A percentile compares a stretch with the other conserved stretches of the same genome.
Evolutionary conservation across 345 rosid genomes (phyloP).

Genomic region (Carallia brachiata): DNA sequence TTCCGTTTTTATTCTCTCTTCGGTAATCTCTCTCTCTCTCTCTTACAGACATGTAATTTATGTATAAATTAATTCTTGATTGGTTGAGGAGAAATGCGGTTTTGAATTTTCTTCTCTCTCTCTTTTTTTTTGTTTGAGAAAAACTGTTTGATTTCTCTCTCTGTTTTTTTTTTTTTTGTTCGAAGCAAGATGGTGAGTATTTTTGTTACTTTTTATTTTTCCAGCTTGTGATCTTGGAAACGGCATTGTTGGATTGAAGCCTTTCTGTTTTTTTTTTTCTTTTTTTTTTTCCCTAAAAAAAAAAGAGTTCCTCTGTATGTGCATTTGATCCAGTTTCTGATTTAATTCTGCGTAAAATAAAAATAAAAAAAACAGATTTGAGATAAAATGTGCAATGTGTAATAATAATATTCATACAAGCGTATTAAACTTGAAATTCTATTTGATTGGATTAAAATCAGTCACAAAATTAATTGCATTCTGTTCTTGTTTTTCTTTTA

Average conservation of each 20-base stretch:
- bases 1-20: neutral
- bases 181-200: neutral
- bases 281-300: too few relatives aligned
- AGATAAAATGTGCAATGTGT: too few relatives aligned
- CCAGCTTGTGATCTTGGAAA: too few relatives aligned
- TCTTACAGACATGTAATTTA: neutral
- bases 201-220: neutral
- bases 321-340: neutral
- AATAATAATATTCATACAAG: too few relatives aligned
- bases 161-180: neutral
- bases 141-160: neutral
- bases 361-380: neutral
- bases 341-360: too few relatives aligned
- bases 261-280: too few relatives aligned
- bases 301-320: neutral
- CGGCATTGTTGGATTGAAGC: too few relatives aligned
- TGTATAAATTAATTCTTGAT: neutral
- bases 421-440: too few relatives aligned
- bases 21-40: neutral
- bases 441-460: too few relatives aligned
- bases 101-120: neutral
- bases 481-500: too few relatives aligned
- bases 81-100: neutral
- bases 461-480: too few relatives aligned
- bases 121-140: neutral